Evolutionary conservation across 2,329 filamentous ascomycete genomes (phyloP).

Genomic region (Cercospora brassicicola): DNA sequence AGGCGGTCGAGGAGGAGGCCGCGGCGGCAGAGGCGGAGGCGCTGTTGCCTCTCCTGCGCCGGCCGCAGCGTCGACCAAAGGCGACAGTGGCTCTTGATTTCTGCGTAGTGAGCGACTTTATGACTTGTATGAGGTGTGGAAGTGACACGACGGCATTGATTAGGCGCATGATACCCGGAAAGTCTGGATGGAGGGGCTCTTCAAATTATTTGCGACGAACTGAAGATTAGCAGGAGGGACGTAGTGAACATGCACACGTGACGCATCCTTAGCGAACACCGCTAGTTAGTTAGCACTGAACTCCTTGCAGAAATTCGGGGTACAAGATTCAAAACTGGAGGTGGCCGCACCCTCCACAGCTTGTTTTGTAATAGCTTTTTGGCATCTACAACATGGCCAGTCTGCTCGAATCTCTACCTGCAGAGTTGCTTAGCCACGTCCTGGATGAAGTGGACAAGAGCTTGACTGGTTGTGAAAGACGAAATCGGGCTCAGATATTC

Average conservation of each 20-base stretch:
- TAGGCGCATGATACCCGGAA: not conserved
- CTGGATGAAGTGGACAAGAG: not conserved
- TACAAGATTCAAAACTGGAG: not conserved
- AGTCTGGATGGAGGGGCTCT: not conserved
- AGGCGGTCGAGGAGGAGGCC: constrained; percentile 21
- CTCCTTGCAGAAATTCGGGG: not conserved
- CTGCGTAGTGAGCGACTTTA: not conserved
- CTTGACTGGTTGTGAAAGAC: not conserved
- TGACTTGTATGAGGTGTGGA: not conserved
- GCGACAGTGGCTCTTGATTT: not conserved
- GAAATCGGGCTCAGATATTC: not conserved
- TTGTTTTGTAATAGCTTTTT: not conserved
- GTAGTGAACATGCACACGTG: not conserved
- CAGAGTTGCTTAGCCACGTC: not conserved
- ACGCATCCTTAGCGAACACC: not conserved
- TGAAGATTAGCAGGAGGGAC: not conserved
- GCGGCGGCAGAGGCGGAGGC: constrained; percentile 23
- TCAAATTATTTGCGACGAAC: not conserved
- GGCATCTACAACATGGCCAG: not conserved
- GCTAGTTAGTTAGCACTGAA: not conserved
- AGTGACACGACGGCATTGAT: not conserved
- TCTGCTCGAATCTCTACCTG: not conserved
- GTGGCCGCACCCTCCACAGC: not conserved
- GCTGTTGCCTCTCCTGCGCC: constrained; percentile 11
- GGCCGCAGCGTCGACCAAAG: constrained; percentile 6